Evolutionary conservation across 306 rosid species (phyloP).

Genomic region (Cotoneaster glaucophyllus): DNA sequence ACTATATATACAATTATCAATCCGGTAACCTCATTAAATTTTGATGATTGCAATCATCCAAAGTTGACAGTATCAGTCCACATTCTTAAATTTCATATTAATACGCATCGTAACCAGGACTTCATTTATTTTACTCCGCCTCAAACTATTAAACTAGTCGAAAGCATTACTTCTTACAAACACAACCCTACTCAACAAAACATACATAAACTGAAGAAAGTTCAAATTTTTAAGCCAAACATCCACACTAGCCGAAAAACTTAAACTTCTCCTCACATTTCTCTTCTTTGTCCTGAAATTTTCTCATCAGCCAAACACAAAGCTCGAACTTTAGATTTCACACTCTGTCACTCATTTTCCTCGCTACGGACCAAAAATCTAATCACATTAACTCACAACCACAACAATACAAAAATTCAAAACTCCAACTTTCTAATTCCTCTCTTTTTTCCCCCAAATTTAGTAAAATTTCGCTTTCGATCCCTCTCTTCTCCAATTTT

Average conservation of each 20-base stretch:
- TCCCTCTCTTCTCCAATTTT: background rate
- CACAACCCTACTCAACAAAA: background rate
- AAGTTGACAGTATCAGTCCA: background rate
- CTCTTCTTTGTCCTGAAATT: background rate
- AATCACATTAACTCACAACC: background rate
- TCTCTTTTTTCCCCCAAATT: background rate
- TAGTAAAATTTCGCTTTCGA: background rate
- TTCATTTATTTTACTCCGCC: background rate
- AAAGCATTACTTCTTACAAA: background rate
- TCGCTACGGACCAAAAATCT: background rate
- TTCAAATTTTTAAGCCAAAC: background rate
- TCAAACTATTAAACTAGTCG: background rate
- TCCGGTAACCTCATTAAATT: background rate
- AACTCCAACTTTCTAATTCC: background rate
- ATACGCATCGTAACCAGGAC: background rate
- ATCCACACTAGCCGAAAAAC: background rate
- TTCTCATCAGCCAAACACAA: background rate
- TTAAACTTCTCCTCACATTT: slow-evolving; percentile 1
- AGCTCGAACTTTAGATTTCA: background rate
- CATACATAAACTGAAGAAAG: background rate
- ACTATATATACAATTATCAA: background rate
- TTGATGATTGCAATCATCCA: background rate
- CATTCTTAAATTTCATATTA: background rate
- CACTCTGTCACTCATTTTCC: background rate
- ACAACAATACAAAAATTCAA: background rate